Evolutionary conservation across 305 asterid genomes (phyloP), one percentile per base, ranked within the genome.

Genomic region (Solanum chacoense): DNA sequence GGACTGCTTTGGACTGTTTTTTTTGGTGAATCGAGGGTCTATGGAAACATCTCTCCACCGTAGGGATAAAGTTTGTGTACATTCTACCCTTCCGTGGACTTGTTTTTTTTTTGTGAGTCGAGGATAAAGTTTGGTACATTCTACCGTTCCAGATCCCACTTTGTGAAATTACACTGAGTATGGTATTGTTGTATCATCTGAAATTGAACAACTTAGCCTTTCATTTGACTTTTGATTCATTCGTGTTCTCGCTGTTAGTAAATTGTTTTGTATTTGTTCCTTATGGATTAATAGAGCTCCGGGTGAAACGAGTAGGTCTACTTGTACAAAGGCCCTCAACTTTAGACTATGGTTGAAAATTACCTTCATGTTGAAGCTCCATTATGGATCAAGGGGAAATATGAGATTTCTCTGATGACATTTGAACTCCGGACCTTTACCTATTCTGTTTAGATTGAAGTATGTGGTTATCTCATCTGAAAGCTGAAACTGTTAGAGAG

Each of bases 61-160:
- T 63, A n/a, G 29, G 29, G 1, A 0, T 11, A 24, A 67, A 0
- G 4, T 67, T 10, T 24, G 18, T 7, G 18, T 24, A 24, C 1
- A 11, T 12, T 24, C 29, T 11, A 67, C 0, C 3, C 8, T 67
- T 67, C 32, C 32, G 32, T 31, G 32, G 32, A 31, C 32, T 31
- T 31, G 32, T 31, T 31, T 31, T 31, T 31, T 31, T 31, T 31
- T 31, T 0, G 32, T 31, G 32, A 31, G 32, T 31, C 32, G 32
- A 31, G 29, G 1, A 0, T 11, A 24, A 67, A 0, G 4, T 69
- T 5, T 24, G 18, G 9, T 26, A 26, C 1, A 11, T 13, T 26
- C 29, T 11, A 69, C 0, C 3, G 2, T 67, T 67, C 13, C 4
- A 11, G 32, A 67, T 67, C 18, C 0, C 4, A 67, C 1, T 11